phyloP scores from a whole-genome alignment of 768 basidiomycete species.

The Tephrocybe sp. region DNA sequence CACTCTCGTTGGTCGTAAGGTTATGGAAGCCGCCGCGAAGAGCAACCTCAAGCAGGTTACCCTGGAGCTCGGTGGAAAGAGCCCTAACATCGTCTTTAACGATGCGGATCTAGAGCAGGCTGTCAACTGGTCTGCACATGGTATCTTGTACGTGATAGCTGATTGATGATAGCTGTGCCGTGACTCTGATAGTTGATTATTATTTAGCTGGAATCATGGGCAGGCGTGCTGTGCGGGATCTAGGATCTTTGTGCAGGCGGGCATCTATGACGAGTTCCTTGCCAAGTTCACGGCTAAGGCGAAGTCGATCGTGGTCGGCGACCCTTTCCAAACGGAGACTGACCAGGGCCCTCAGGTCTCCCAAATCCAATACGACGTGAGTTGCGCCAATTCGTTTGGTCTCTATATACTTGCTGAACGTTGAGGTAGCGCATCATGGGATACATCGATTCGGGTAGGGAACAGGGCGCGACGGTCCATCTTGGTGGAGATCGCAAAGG shows the following conservation, averaged over 20 bases:
- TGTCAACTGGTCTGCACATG: conserved; percentile 61
- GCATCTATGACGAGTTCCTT: conserved; percentile 81
- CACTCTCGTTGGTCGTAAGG: conserved; percentile 68
- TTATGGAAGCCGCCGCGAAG: conserved; percentile 72
- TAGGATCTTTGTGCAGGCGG: conserved; percentile 79
- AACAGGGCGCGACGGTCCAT: conserved; percentile 61
- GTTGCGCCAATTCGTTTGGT: background rate
- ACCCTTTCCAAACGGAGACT: conserved; percentile 20
- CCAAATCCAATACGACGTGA: background rate
- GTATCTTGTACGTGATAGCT: conserved; percentile 56
- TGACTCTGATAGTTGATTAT: background rate
- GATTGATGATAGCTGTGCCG: background rate
- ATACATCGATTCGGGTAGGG: conserved; percentile 55
- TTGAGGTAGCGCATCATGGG: conserved; percentile 54
- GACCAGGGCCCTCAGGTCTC: background rate
- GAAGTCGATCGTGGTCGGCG: conserved; percentile 57
- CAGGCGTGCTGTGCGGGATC: conserved; percentile 88
- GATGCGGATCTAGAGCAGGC: conserved; percentile 65
- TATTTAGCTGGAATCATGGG: conserved; percentile 58
- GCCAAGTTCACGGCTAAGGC: conserved; percentile 55
- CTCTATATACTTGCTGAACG: background rate
- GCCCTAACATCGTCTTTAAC: conserved; percentile 61
- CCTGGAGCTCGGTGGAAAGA: conserved; percentile 75
- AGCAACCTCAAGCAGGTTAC: conserved; percentile 78
- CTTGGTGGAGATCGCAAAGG: conserved; percentile 55